Evolutionary conservation across 371 early-diverging fungal genomes (phyloP).

Genomic region (Phascolomyces articulosus): DNA sequence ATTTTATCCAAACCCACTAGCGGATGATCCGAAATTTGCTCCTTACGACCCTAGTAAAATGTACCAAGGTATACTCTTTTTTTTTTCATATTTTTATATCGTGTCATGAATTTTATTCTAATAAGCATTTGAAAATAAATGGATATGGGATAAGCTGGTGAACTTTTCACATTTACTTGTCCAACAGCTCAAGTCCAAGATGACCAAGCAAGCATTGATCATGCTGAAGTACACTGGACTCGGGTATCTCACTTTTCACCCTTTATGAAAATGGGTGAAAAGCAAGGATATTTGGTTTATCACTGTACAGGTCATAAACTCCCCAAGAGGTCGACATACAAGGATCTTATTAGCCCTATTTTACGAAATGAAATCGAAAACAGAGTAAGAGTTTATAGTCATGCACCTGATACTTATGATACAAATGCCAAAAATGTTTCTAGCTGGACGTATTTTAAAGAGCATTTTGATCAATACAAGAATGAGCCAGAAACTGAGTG

Average conservation of each 20-base stretch:
- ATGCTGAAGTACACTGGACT: conserved; percentile 41
- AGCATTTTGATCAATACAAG: conserved; percentile 33
- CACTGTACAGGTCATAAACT: conserved; percentile 41
- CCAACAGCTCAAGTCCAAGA: conserved; percentile 20
- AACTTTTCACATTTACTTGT: conserved; percentile 41
- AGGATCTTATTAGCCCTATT: conserved; percentile 22
- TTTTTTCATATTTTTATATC: background rate
- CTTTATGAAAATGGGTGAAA: conserved; percentile 44
- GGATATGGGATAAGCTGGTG: conserved; percentile 22
- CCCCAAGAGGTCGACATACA: conserved; percentile 24
- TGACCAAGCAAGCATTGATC: conserved; percentile 15
- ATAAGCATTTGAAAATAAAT: no score
- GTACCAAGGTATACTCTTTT: conserved; percentile 44
- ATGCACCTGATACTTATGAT: conserved; percentile 29
- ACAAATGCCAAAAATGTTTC: conserved; percentile 24
- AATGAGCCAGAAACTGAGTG: conserved; percentile 23
- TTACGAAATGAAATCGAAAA: conserved; percentile 25
- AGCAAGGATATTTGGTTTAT: conserved; percentile 32
- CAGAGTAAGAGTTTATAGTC: conserved; percentile 18
- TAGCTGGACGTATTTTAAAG: conserved; percentile 40
- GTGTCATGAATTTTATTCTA: no score
- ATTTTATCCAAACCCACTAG: conserved; percentile 39
- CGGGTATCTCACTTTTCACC: conserved; percentile 32
- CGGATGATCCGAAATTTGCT: conserved; percentile 31
- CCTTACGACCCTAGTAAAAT: conserved; percentile 29